These are phyloP conservation scores for Pleurotus djamor DNA, from an alignment of 768 basidiomycete species.

Conservation along the genomic window DNA sequence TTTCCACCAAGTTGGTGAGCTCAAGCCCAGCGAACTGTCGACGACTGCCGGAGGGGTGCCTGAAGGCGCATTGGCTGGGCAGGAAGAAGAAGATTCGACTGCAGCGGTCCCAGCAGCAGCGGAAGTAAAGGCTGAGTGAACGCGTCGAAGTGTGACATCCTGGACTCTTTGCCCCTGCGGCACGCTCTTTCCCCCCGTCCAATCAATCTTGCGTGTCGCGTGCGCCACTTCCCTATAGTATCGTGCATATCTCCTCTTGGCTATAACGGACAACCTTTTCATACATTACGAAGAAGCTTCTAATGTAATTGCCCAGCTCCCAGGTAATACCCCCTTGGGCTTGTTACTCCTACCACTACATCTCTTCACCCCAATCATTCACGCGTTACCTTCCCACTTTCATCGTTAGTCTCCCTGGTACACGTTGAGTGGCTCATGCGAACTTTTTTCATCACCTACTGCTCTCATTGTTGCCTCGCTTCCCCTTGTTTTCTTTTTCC, in stretches of 20 bases:
- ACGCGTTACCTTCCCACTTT: no score
- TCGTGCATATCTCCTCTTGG: background rate
- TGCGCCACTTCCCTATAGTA: background rate
- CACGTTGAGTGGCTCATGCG: no score
- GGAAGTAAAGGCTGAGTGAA: background rate
- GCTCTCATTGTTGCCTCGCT: background rate
- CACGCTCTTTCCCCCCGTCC: background rate
- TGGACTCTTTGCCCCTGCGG: background rate
- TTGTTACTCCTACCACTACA: no score
- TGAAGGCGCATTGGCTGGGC: constrained; percentile 70
- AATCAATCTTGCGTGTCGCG: no score
- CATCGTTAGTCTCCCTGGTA: no score
- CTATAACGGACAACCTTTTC: background rate
- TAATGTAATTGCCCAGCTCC: no score
- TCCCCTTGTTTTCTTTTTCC: background rate
- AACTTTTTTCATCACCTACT: no score
- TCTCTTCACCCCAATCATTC: no score
- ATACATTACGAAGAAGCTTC: background rate
- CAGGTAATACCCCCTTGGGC: no score
- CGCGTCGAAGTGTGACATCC: background rate
- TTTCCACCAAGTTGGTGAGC: constrained; percentile 70
- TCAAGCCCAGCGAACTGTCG: constrained; percentile 31
- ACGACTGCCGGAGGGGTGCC: constrained; percentile 48
- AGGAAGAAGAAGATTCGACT: constrained; percentile 30
- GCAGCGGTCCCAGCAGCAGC: background rate